Evolutionary conservation across 1,139 yeast genomes (phyloP), one percentile per base, ranked within the genome.

Genomic region (Lodderomyces margitis): DNA sequence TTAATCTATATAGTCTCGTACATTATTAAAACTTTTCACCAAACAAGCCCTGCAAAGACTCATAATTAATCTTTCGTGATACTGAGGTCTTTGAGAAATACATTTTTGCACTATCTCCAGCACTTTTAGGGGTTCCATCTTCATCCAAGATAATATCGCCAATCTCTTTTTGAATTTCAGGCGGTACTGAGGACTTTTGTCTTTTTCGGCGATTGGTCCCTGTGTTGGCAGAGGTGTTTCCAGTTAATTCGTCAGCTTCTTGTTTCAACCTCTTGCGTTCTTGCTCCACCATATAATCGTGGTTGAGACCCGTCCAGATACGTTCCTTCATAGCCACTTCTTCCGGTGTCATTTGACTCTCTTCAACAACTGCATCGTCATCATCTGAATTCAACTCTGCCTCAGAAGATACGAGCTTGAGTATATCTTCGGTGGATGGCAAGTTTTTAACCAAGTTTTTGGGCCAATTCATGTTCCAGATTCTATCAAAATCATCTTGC

Each of bases 291-390:
- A 92, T 68, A 55, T 81, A 94, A 25, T 91, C 98, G 46, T 86
- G 87, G 61, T 92, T 88, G 41, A 87, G 71, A 1, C 94, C 89
- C 43, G 86, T 80, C 98, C 98, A 92, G 5, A 89, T 78, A 46
- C 83, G 73, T 50, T 87, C 89, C 61, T 87, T 91, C 54, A 81
- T 69, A 64, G 42, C 52, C 10, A 80, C 74, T 50, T 92, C 96
- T 37, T 80, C 85, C 38, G 77, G 81, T 3, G 78, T 74, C 42
- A 92, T 66, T 38, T 87, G 57, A 34, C 81, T 70, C 0, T 66
- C 63, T 3, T 78, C 80, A 9, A 87, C 67, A 54, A 89, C 95
- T 16, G 79, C 86, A 56, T 89, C 97, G 51, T 87, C 95, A 10
- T 87, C 95, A 25, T 80, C 82, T 36, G 87, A 68, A 42, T 77